phyloP scores from a whole-genome alignment of 164 flowering plant genomes.

The Vitis rupestris region DNA sequence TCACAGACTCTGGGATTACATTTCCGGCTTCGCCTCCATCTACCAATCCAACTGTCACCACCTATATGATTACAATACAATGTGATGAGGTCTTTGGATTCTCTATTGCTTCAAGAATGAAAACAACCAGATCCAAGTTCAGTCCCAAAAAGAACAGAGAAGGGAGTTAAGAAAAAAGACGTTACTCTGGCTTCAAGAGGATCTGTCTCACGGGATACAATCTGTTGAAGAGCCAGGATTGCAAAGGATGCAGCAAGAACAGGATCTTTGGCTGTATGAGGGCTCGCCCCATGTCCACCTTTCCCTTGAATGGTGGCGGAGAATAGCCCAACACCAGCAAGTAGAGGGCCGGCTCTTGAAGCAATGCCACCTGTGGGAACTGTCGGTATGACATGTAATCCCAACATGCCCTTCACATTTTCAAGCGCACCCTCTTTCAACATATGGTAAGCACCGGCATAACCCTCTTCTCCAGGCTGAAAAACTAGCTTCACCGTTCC shows the following conservation, averaged over 20 bases:
- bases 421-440: constrained; percentile 34
- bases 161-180: background rate
- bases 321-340: constrained; percentile 34
- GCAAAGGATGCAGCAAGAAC: constrained; percentile 30
- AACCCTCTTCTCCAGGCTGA: constrained; percentile 48
- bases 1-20: constrained; percentile 29
- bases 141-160: background rate
- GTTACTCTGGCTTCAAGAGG: constrained; percentile 37
- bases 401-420: constrained; percentile 27
- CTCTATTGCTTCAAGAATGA: no score
- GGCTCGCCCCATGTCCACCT: constrained; percentile 34
- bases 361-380: constrained; percentile 28
- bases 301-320: constrained; percentile 26
- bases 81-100: no score
- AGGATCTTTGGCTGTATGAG: background rate
- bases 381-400: constrained; percentile 31
- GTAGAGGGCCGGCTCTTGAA: constrained; percentile 34
- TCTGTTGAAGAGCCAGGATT: constrained; percentile 31
- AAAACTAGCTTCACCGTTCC: constrained; percentile 45
- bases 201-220: constrained; percentile 39
- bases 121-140: no score
- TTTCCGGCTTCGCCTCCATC: constrained; percentile 31
- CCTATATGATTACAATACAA: constrained; percentile 11
- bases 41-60: constrained; percentile 31
- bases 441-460: constrained; percentile 43